A percentile compares a stretch with the other conserved stretches of the same genome.
These are phyloP conservation scores for Nicotiana attenuata DNA, from an alignment of 257 asterid genomes.

Conservation along the genomic window DNA sequence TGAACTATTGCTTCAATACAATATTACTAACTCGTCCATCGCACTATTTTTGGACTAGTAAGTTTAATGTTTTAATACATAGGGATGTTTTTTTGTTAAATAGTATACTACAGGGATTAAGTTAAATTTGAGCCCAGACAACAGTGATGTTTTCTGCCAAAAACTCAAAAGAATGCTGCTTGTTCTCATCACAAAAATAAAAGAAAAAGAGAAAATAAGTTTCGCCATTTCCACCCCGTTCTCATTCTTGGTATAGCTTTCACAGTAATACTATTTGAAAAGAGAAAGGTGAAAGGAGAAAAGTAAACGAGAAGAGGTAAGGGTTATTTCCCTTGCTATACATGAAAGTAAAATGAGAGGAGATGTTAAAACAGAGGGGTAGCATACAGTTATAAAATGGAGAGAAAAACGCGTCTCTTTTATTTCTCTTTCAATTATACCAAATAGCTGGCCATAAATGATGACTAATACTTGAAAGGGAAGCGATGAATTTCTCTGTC, in stretches of 20 bases:
- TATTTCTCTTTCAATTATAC: background rate
- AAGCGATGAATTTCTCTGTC: background rate
- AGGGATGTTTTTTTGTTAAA: background rate
- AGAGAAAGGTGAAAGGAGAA: background rate
- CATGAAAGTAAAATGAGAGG: background rate
- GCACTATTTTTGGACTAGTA: background rate
- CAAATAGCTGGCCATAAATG: background rate
- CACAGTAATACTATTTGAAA: background rate
- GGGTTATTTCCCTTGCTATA: background rate
- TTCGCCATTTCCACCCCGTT: background rate
- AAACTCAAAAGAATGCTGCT: background rate
- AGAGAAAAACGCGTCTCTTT: background rate
- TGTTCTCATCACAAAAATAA: background rate
- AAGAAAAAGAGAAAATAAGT: background rate
- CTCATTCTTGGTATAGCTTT: background rate
- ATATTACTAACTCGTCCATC: background rate
- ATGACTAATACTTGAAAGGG: background rate
- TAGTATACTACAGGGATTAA: background rate
- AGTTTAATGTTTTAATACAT: background rate
- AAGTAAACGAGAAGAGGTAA: background rate
- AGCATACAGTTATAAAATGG: background rate
- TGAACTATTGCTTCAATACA: background rate
- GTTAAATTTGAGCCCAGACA: background rate
- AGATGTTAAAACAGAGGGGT: background rate
- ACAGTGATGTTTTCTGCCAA: background rate